Percentiles rank a stretch among this genome's conserved stretches.
Conservation (phyloP, 2,329 filamentous ascomycete genomes). For the Zasmidium angulare region DNA sequence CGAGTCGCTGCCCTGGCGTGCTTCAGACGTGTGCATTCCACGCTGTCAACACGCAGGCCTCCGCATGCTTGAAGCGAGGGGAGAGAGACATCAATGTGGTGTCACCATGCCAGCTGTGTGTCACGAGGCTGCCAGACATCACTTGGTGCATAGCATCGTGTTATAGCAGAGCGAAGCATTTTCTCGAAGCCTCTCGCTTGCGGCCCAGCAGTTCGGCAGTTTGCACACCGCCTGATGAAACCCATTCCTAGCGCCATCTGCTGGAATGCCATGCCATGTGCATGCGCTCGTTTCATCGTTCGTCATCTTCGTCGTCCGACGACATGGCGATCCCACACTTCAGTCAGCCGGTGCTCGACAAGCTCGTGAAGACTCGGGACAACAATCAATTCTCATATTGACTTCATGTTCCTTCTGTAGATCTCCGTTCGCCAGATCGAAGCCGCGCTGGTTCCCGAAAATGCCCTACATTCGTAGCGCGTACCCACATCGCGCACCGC, state of each 20-base stretch:
- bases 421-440: conserved; percentile 30
- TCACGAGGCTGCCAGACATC: conserved; percentile 14
- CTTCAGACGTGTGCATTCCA: conserved; percentile 5
- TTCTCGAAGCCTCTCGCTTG: conserved; percentile 16
- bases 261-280: conserved; percentile 20
- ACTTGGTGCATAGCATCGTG: conserved; percentile 17
- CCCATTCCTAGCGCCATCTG: conserved; percentile 21
- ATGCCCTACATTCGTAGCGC: conserved; percentile 12
- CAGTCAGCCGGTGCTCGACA: background rate
- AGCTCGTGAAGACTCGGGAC: background rate
- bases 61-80: background rate
- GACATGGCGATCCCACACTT: background rate
- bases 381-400: background rate
- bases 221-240: conserved; percentile 26
- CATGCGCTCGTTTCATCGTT: conserved; percentile 16
- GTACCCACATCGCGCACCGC: background rate
- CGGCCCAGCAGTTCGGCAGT: conserved; percentile 26
- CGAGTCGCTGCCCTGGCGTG: conserved; percentile 2
- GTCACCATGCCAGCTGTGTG: conserved; percentile 6
- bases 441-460: conserved; percentile 21
- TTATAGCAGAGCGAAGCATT: background rate
- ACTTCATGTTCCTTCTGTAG: conserved; percentile 14
- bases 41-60: background rate
- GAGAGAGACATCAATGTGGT: conserved; percentile 1
- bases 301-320: background rate